These are phyloP conservation scores for Dactylonectria estremocensis DNA, from an alignment of 2,329 filamentous ascomycete genomes.

Conservation along the genomic window DNA sequence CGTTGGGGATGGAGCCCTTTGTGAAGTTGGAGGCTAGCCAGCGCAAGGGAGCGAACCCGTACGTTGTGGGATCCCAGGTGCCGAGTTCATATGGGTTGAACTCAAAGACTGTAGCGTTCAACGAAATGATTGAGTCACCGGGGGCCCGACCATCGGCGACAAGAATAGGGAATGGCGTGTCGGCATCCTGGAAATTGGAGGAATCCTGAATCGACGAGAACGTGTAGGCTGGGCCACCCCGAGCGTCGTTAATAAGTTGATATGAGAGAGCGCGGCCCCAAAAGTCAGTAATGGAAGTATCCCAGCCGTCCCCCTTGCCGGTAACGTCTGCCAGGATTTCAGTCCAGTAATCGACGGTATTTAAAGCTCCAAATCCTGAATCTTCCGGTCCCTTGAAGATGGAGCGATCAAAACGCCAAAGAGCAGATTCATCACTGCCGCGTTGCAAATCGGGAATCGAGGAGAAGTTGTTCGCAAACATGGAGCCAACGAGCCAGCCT, in stretches of 20 bases:
- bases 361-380: constrained; percentile 43
- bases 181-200: constrained; percentile 57
- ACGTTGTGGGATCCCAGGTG: constrained; percentile 71
- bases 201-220: constrained; percentile 77
- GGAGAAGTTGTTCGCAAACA: constrained; percentile 87
- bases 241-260: constrained; percentile 82
- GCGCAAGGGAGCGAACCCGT: constrained; percentile 70
- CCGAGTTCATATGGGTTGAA: constrained; percentile 77
- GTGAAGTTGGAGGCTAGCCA: constrained; percentile 72
- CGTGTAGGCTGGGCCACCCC: constrained; percentile 83
- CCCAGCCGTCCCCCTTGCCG: constrained; percentile 53
- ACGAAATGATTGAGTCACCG: constrained; percentile 57
- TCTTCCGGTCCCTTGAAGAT: constrained; percentile 56
- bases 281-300: constrained; percentile 82
- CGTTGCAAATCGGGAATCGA: constrained; percentile 57
- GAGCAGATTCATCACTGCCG: constrained; percentile 45
- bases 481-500: constrained; percentile 85
- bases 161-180: constrained; percentile 64
- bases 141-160: constrained; percentile 63
- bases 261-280: constrained; percentile 87
- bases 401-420: constrained; percentile 57
- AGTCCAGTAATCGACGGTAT: constrained; percentile 53
- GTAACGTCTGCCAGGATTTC: constrained; percentile 51
- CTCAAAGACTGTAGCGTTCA: constrained; percentile 74
- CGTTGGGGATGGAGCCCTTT: constrained; percentile 60